These are phyloP conservation scores for Tanacetum coccineum DNA, from an alignment of 129 eudicot genomes.

Conservation along the genomic window DNA sequence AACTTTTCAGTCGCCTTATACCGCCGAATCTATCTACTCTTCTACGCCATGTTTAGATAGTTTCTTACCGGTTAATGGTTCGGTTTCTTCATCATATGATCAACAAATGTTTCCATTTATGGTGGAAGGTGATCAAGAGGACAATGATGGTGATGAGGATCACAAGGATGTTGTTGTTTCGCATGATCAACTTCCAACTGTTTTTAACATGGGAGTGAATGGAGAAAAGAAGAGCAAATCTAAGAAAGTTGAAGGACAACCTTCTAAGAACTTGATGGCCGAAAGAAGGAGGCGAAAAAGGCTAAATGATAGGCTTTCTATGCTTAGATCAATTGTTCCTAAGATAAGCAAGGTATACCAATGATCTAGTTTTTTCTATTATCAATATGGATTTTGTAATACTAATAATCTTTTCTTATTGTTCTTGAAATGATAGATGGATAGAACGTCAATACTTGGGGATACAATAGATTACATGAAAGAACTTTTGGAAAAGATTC, in stretches of 20 bases:
- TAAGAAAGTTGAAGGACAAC: slow-evolving; percentile 58
- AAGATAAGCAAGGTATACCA: slow-evolving; percentile 71
- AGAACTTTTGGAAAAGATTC: slow-evolving; percentile 62
- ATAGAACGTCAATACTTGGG: slow-evolving; percentile 86
- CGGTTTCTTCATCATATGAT: slow-evolving; percentile 36
- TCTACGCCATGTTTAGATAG: slow-evolving; percentile 22
- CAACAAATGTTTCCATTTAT: slow-evolving; percentile 27
- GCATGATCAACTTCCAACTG: slow-evolving; percentile 21
- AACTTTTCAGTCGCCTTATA: slow-evolving; percentile 31
- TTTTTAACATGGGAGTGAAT: slow-evolving; percentile 27
- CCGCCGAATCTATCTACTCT: slow-evolving; percentile 38
- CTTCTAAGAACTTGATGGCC: slow-evolving; percentile 85
- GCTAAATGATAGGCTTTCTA: slow-evolving; percentile 69
- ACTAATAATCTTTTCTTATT: neutral
- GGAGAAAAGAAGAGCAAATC: slow-evolving; percentile 39
- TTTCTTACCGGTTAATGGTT: slow-evolving; percentile 7
- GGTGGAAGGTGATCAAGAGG: slow-evolving; percentile 26
- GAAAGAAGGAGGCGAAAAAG: slow-evolving; percentile 76
- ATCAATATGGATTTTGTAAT: too few species aligned
- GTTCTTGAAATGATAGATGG: slow-evolving; percentile 51
- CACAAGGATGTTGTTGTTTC: slow-evolving; percentile 23
- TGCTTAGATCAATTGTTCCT: slow-evolving; percentile 86
- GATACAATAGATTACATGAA: slow-evolving; percentile 88
- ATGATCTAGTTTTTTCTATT: neutral
- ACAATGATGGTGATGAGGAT: slow-evolving; percentile 18